These are phyloP conservation scores for Cicer cuneatum DNA, from an alignment of 306 rosid genomes.

Conservation along the genomic window DNA sequence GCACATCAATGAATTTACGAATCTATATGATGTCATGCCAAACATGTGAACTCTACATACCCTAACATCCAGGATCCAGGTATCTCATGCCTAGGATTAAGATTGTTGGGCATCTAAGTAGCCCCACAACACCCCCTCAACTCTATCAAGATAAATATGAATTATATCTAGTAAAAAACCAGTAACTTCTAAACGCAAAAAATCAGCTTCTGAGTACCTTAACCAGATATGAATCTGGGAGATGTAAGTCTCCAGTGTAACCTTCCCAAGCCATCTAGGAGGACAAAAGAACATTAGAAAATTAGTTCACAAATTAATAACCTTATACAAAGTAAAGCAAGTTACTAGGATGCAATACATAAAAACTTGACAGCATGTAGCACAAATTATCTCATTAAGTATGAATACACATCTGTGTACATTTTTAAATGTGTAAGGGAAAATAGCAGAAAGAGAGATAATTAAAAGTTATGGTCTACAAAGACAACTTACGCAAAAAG, in stretches of 20 bases:
- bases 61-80: conserved; percentile 37
- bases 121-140: conserved; percentile 31
- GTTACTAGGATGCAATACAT: conserved; percentile 5
- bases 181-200: conserved; percentile 29
- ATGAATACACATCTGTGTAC: neutral
- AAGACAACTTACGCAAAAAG: conserved; percentile 79
- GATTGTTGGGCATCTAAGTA: conserved; percentile 16
- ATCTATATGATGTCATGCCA: conserved; percentile 6
- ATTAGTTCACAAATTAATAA: conserved; percentile 32
- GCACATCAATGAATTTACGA: conserved; percentile 8
- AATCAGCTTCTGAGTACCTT: conserved; percentile 61
- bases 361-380: conserved; percentile 25
- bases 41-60: conserved; percentile 17
- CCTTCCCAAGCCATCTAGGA: conserved; percentile 96
- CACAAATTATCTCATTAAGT: conserved; percentile 24
- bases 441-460: conserved; percentile 10
- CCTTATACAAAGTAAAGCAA: conserved; percentile 37
- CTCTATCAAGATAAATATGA: conserved; percentile 14
- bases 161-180: conserved; percentile 4
- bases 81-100: conserved; percentile 23
- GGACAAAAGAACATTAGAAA: conserved; percentile 23
- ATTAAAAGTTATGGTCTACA: conserved; percentile 20
- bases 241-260: conserved; percentile 95
- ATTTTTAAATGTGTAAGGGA: neutral
- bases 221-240: conserved; percentile 97